Evolutionary conservation across 805 yeast genomes (phyloP).

Genomic region (Brettanomyces bruxellensis): DNA sequence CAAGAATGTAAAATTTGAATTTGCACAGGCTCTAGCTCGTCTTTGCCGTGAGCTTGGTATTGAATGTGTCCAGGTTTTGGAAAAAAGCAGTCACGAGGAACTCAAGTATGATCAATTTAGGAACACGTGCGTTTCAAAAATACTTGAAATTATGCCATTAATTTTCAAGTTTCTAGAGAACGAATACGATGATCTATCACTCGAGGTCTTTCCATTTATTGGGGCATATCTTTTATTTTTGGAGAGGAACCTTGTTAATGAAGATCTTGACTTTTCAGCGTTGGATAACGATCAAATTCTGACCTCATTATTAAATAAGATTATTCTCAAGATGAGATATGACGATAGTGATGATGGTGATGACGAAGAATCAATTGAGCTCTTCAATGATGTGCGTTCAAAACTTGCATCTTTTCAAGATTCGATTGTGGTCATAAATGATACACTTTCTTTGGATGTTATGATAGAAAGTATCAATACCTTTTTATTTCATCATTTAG

Average conservation of each 20-base stretch:
- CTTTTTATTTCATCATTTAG: constrained; percentile 18
- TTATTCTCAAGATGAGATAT: constrained; percentile 70
- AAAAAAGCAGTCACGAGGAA: constrained; percentile 31
- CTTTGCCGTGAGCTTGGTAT: constrained; percentile 64
- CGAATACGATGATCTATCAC: constrained; percentile 82
- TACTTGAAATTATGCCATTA: constrained; percentile 62
- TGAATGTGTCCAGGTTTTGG: constrained; percentile 66
- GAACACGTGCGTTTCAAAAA: constrained; percentile 31
- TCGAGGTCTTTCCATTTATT: constrained; percentile 74
- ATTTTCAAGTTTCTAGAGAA: constrained; percentile 63
- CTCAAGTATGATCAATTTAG: constrained; percentile 30
- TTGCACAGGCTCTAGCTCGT: constrained; percentile 63
- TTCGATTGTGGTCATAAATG: constrained; percentile 46
- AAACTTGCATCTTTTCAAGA: constrained; percentile 78
- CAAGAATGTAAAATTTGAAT: constrained; percentile 51
- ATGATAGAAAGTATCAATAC: constrained; percentile 40
- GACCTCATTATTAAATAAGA: constrained; percentile 53
- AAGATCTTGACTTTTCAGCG: constrained; percentile 21
- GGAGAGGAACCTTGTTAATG: constrained; percentile 41
- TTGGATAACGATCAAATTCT: constrained; percentile 39
- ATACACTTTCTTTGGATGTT: constrained; percentile 26
- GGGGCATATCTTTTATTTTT: constrained; percentile 64
- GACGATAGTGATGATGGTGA: constrained; percentile 53
- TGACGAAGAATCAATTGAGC: constrained; percentile 66
- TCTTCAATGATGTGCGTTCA: constrained; percentile 69